phyloP scores from a whole-genome alignment of 2,329 filamentous ascomycete species.

The Ophiostoma pallidulum region DNA sequence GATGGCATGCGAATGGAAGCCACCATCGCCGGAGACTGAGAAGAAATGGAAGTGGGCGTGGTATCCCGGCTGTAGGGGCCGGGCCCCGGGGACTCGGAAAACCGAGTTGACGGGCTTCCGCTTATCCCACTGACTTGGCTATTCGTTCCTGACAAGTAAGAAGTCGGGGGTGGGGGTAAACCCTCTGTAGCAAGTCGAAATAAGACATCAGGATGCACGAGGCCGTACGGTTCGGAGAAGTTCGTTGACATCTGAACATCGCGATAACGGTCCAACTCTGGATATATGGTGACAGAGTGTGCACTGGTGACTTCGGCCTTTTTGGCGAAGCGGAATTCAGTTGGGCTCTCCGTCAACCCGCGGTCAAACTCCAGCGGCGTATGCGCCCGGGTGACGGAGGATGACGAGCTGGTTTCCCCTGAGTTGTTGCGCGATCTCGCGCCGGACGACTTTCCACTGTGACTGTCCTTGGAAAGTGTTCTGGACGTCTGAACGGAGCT shows the following conservation, averaged over 20 bases:
- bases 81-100: slow-evolving; percentile 61
- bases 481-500: slow-evolving; percentile 22
- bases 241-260: slow-evolving; percentile 30
- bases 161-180: slow-evolving; percentile 52
- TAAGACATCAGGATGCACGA: slow-evolving; percentile 35
- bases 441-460: slow-evolving; percentile 34
- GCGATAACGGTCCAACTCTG: slow-evolving; percentile 54
- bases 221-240: slow-evolving; percentile 20
- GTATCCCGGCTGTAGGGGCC: slow-evolving; percentile 67
- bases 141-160: slow-evolving; percentile 51
- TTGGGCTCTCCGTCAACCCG: slow-evolving; percentile 34
- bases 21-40: slow-evolving; percentile 58
- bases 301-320: slow-evolving; percentile 30
- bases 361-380: slow-evolving; percentile 33
- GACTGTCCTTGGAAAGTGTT: slow-evolving; percentile 17
- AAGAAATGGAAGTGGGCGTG: slow-evolving; percentile 69
- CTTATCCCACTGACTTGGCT: slow-evolving; percentile 52
- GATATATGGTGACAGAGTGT: slow-evolving; percentile 42
- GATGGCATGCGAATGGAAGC: slow-evolving; percentile 36
- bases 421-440: slow-evolving; percentile 28
- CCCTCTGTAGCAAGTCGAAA: slow-evolving; percentile 54
- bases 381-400: slow-evolving; percentile 32
- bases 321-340: slow-evolving; percentile 33
- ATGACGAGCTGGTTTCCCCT: slow-evolving; percentile 33
- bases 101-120: slow-evolving; percentile 64